Percentiles rank a stretch among this genome's conserved stretches.
Evolutionary conservation across 1,284 basidiomycete genomes (phyloP).

Genomic region (Apiotrichum gracile): DNA sequence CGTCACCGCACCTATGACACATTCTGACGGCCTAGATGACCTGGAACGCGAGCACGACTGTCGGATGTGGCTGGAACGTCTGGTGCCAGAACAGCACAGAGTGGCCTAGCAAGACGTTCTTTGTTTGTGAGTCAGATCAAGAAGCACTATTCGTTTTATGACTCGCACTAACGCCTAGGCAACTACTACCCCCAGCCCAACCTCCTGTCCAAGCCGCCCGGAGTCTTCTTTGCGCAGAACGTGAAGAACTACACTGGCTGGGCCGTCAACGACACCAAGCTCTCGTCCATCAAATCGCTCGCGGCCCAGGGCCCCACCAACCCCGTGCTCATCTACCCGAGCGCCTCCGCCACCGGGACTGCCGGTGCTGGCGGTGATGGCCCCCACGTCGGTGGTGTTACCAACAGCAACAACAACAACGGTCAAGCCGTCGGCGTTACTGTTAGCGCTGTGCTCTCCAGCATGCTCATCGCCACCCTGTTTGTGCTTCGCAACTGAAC

Average conservation of each 20-base stretch:
- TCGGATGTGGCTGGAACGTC: constrained; percentile 17
- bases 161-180: not conserved
- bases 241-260: constrained; percentile 12
- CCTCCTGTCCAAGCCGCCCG: constrained; percentile 8
- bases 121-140: constrained; percentile 7
- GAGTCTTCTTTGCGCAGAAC: constrained; percentile 7
- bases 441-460: too few species aligned
- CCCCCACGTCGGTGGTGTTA: too few species aligned
- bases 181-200: constrained; percentile 17
- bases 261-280: not conserved
- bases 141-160: too few species aligned
- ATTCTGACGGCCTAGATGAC: constrained; percentile 5
- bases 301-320: too few species aligned
- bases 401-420: too few species aligned
- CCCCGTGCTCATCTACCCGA: too few species aligned
- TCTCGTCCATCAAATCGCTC: not conserved
- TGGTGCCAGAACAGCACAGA: constrained; percentile 5
- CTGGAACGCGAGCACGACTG: constrained; percentile 10
- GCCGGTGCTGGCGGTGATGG: too few species aligned
- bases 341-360: too few species aligned
- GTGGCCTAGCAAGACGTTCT: constrained; percentile 12
- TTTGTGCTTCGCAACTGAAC: too few species aligned
- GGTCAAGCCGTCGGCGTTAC: too few species aligned
- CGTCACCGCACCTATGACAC: too few species aligned
- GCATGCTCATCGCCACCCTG: too few species aligned